Percentiles rank a stretch among this genome's conserved stretches.
phyloP scores from a whole-genome alignment of 345 rosid species.

The Eucalyptus grandis region DNA sequence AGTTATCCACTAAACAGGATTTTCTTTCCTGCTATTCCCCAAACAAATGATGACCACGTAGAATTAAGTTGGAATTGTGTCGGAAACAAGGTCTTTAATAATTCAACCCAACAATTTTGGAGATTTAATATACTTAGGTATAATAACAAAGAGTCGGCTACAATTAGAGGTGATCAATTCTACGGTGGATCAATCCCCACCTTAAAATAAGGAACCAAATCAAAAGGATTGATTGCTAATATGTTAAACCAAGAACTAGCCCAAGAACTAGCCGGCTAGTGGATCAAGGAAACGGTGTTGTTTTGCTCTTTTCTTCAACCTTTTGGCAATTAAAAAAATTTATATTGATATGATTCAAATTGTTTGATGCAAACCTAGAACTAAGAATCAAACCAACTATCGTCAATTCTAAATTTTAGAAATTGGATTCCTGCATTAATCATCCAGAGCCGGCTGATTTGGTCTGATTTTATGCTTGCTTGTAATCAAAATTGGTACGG shows the following conservation, averaged over 20 bases:
- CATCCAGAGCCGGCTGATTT: background rate
- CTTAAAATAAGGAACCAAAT: background rate
- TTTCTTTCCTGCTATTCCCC: background rate
- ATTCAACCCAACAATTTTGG: background rate
- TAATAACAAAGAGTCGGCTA: rapidly evolving
- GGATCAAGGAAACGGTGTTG: rapidly evolving
- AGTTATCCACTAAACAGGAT: background rate
- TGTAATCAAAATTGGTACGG: background rate
- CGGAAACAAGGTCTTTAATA: background rate
- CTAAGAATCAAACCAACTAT: background rate
- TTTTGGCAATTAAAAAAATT: background rate
- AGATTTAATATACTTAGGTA: background rate
- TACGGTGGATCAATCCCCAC: rapidly evolving
- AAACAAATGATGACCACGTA: background rate
- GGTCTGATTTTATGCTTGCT: background rate
- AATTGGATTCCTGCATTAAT: background rate
- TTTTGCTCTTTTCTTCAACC: background rate
- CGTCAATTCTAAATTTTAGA: background rate
- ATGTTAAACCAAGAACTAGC: background rate
- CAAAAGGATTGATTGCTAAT: background rate
- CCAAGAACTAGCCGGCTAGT: too few relatives aligned
- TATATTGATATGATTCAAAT: background rate
- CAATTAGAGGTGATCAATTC: rapidly evolving
- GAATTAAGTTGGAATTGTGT: background rate
- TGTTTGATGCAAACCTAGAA: rapidly evolving